Base-by-base conservation (phyloP, 2,329 filamentous ascomycete species). In the Colletotrichum tropicicola region DNA sequence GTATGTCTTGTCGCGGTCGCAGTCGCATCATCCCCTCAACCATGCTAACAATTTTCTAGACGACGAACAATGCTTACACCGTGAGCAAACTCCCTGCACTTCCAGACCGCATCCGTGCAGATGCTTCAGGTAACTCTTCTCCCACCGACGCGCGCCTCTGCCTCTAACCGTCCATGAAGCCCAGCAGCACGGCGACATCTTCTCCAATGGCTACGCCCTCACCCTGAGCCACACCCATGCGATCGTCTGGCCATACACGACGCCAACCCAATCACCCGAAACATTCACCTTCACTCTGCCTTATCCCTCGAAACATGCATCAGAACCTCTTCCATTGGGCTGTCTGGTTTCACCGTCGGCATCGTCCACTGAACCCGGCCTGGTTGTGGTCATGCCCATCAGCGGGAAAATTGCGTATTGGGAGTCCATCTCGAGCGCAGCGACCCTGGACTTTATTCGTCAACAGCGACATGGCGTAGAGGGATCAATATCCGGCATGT, bases 381-480 rank as follows among this genome's bases (percentile, higher is more conserved):
- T 99, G 37, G 88, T 99, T 27, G 87, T 98, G 37, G 85, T 98
- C 37, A 92, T 95, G 80, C 92, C 95, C 12, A 88, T 87, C 17
- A 94, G 86, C 51, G 96, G 96, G 55, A 94, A 91, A 76, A 89
- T 98, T 55, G 90, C 93, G 45, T 98, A 96, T 77, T 98, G 96
- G 94, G 96, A 98, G 75, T 97, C 93, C 39, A 92, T 98, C 68
- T 94, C 95, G 59, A 94, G 90, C 76, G 94, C 93, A 9, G 92
- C 94, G 39, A 93, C 93, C 1, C 85, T 97, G 59, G 92, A 92
- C 68, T 87, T 97, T 41, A 92, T 95, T 72, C 91, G 92, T 69
- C 91, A 97, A 74, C 92, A 92, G 72, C 89, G 92, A 69, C 91
- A 89, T 68, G 92, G 92, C 15, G 88, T 97, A 15, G 93, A 97